A percentile compares a stretch with the other conserved stretches of the same genome.
Evolutionary conservation across 805 yeast species (phyloP).

Genomic region (Sugiyamaella qingdaonensis): DNA sequence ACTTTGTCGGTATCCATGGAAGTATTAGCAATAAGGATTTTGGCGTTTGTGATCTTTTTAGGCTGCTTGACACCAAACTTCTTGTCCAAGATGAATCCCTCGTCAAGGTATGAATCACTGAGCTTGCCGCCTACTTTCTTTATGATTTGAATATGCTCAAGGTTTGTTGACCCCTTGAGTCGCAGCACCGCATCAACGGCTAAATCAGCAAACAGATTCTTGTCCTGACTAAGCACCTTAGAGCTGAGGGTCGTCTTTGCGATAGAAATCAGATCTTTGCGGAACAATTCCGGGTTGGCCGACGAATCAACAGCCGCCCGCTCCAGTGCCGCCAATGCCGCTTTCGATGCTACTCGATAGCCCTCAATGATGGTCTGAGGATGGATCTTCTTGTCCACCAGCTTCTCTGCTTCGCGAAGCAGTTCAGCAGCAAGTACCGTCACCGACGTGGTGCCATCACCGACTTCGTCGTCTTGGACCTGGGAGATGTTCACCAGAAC

Average conservation of each 20-base stretch:
- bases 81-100: slow-evolving; percentile 90
- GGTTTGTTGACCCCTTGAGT: slow-evolving; percentile 78
- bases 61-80: slow-evolving; percentile 94
- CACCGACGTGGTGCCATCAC: slow-evolving; percentile 97
- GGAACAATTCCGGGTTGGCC: slow-evolving; percentile 52
- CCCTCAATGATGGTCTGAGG: slow-evolving; percentile 98
- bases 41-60: slow-evolving; percentile 74
- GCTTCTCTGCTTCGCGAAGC: slow-evolving; percentile 88
- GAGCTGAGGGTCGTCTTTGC: slow-evolving; percentile 93
- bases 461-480: slow-evolving; percentile 97
- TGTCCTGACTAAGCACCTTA: slow-evolving; percentile 92
- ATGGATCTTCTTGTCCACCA: slow-evolving; percentile 88
- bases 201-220: slow-evolving; percentile 77
- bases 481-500: slow-evolving; percentile 90
- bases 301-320: slow-evolving; percentile 73
- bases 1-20: slow-evolving; percentile 94
- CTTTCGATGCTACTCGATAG: slow-evolving; percentile 77
- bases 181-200: slow-evolving; percentile 94
- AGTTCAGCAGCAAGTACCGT: slow-evolving; percentile 93
- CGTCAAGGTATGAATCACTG: slow-evolving; percentile 88
- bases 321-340: slow-evolving; percentile 80
- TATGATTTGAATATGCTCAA: slow-evolving; percentile 89
- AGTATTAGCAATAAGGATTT: slow-evolving; percentile 89
- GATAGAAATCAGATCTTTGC: slow-evolving; percentile 74
- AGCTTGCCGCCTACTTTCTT: slow-evolving; percentile 91